Conservation (phyloP, 805 yeast genomes). For the Osmozyma mogii region DNA sequence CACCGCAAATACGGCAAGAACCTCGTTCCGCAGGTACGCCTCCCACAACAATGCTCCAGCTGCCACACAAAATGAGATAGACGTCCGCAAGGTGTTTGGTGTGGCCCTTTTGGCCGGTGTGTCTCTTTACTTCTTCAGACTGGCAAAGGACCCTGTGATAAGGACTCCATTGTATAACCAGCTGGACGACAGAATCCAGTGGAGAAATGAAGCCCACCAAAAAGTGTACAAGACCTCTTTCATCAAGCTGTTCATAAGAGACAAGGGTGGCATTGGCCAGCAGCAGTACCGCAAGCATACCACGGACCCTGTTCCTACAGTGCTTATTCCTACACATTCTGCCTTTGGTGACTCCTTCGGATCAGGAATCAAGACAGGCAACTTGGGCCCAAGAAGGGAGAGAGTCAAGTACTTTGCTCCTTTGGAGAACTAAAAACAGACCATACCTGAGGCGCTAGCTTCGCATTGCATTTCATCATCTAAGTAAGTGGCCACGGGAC, state of each 20-base stretch:
- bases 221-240: constrained; percentile 35
- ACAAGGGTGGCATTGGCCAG: constrained; percentile 40
- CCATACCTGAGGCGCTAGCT: no score
- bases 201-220: constrained; percentile 30
- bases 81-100: constrained; percentile 33
- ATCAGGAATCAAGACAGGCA: constrained; percentile 34
- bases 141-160: constrained; percentile 24
- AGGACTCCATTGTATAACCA: constrained; percentile 31
- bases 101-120: constrained; percentile 33
- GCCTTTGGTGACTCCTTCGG: constrained; percentile 34
- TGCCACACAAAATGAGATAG: constrained; percentile 23
- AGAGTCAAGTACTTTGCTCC: constrained; percentile 35
- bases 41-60: constrained; percentile 11
- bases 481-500: no score
- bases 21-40: constrained; percentile 9
- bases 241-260: constrained; percentile 33
- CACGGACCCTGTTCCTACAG: constrained; percentile 23
- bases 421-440: constrained; percentile 9
- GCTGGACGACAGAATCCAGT: constrained; percentile 20
- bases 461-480: no score
- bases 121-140: constrained; percentile 16
- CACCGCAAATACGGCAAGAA: constrained; percentile 10
- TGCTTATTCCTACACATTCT: constrained; percentile 34
- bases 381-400: constrained; percentile 40
- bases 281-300: constrained; percentile 29